phyloP scores from a whole-genome alignment of 2,329 filamentous ascomycete species.

The Ustulina deusta region DNA sequence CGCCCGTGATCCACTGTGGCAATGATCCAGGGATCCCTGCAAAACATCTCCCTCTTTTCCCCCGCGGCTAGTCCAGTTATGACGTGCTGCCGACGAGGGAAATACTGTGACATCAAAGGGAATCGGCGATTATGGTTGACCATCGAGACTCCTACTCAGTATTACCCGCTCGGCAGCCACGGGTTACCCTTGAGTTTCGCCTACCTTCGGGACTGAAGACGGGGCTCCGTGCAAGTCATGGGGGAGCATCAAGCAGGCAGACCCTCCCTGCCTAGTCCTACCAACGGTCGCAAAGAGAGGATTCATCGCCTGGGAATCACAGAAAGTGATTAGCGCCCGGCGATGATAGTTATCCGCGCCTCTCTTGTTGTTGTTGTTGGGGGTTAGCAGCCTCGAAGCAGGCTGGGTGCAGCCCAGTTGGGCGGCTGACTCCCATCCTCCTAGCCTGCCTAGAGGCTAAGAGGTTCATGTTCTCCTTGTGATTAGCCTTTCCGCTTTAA shows the following conservation, averaged over 20 bases:
- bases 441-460: slow-evolving; percentile 15
- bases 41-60: slow-evolving; percentile 1
- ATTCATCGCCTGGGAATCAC: neutral
- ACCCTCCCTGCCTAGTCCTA: slow-evolving; percentile 10
- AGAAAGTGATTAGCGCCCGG: slow-evolving; percentile 10
- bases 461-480: neutral
- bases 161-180: neutral
- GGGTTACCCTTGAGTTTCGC: neutral
- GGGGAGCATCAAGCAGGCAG: neutral
- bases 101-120: neutral
- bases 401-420: slow-evolving; percentile 19
- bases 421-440: slow-evolving; percentile 25
- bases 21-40: slow-evolving; percentile 30
- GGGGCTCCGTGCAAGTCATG: slow-evolving; percentile 2
- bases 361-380: slow-evolving; percentile 17
- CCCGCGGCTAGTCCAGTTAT: neutral
- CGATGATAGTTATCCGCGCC: neutral
- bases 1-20: slow-evolving; percentile 21
- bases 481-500: slow-evolving; percentile 1
- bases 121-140: neutral
- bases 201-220: neutral
- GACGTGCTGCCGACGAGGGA: slow-evolving; percentile 8
- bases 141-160: neutral
- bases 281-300: slow-evolving; percentile 10
- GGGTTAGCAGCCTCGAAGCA: slow-evolving; percentile 13